A percentile compares a stretch with the other conserved stretches of the same genome.
Evolutionary conservation across 441 rosid genomes (phyloP).

Genomic region (Aquilaria agallochum): DNA sequence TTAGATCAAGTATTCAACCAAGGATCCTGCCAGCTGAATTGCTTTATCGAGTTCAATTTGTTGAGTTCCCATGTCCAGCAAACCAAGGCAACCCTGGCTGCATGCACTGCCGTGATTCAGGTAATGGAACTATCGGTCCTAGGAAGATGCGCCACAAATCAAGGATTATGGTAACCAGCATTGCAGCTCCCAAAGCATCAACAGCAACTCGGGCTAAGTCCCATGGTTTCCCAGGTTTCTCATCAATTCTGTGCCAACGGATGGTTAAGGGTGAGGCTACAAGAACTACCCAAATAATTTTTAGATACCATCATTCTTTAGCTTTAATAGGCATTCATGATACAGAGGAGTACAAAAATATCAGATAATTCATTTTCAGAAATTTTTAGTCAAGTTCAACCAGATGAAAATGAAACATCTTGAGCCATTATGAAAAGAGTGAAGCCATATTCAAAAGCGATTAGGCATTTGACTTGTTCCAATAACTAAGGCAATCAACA

Average conservation of each 20-base stretch:
- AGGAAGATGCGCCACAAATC: conserved; percentile 94
- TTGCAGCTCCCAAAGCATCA: conserved; percentile 97
- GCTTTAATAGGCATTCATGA: too few species aligned
- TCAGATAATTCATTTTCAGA: too few species aligned
- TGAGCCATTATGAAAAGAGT: too few species aligned
- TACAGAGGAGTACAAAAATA: too few species aligned
- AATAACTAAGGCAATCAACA: too few species aligned
- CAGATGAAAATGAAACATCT: too few species aligned
- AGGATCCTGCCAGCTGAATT: background rate
- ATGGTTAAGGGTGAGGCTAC: too few species aligned
- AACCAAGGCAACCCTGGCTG: conserved; percentile 92
- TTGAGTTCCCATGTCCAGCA: conserved; percentile 34
- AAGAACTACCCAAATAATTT: too few species aligned
- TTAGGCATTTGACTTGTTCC: too few species aligned
- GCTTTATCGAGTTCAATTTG: conserved; percentile 25
- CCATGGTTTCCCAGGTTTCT: conserved; percentile 83
- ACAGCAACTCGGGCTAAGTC: conserved; percentile 82
- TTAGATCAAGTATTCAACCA: background rate
- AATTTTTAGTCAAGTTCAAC: too few species aligned
- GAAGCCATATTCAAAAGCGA: too few species aligned
- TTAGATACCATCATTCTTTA: too few species aligned
- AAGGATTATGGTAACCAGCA: conserved; percentile 93
- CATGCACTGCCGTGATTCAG: conserved; percentile 51
- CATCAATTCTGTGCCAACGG: conserved; percentile 63
- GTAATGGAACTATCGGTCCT: conserved; percentile 75